Base-by-base conservation (phyloP, 208 protist species). In the Crithidia fasciculata region DNA sequence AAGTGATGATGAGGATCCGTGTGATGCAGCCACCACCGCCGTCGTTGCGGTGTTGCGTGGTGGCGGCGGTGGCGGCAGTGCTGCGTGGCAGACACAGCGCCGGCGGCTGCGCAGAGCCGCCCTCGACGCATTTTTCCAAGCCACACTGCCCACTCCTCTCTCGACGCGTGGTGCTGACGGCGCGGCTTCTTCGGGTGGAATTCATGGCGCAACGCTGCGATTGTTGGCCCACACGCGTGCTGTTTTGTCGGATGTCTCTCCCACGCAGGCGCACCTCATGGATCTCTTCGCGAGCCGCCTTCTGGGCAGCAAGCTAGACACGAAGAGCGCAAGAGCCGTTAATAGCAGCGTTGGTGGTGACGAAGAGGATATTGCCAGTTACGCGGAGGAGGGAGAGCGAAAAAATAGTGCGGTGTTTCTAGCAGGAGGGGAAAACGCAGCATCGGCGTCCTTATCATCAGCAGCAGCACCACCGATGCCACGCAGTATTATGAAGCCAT, bases 241-340 rank as follows among this genome's bases (percentile, higher is more conserved):
- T 2, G 74, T 80, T 4, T 62, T 80, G 68, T 40, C 60, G 16
- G 53, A 62, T 0, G 50, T 80, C 18, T 80, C 74, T 8, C 68
- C 68, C 39, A 80, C 74, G 5, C 74, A 80, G 60, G 62, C 52
- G 18, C 52, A 80, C 49, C 62, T 80, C n/a, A 45, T 80, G 2
- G 61, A 80, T 47, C 68, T 80, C 37, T 74, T 80, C 40, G 66
- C 59, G 8, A 50, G 43, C 0, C 50, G 44, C 3, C 60, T 78
- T 56, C 53, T 68, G 39, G 44, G 41, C 19, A 4, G n/a, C 47
- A 36, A 15, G 18, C 0, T 16, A 5, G 60, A 8, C 12, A 36
- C 37, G 5, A 19, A 44, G 62, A 18, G n/a, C n/a, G n/a, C n/a
- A n/a, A n/a, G n/a, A n/a, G n/a, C n/a, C n/a, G n/a, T n/a, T n/a